Conservation (phyloP, 2,329 filamentous ascomycete species). For the Aspergillus sp. region DNA sequence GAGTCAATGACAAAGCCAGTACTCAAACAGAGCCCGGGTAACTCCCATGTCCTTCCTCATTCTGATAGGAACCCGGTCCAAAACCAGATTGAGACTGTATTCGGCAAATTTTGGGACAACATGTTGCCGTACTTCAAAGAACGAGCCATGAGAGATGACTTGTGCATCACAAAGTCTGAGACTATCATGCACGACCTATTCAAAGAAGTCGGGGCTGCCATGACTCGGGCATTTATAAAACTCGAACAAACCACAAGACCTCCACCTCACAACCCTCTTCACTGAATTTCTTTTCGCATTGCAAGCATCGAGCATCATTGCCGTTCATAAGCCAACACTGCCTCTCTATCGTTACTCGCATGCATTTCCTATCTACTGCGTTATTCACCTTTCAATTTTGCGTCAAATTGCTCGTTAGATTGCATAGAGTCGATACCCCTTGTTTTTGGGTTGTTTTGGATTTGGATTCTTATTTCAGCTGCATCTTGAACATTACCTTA, state of each 20-base stretch:
- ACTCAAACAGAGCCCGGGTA: conserved; percentile 7
- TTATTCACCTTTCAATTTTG: background rate
- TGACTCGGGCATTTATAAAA: conserved; percentile 16
- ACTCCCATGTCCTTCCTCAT: background rate
- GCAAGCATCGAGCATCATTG: background rate
- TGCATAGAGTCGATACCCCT: conserved; percentile 14
- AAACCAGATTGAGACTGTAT: conserved; percentile 13
- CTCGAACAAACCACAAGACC: conserved; percentile 12
- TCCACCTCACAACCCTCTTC: background rate
- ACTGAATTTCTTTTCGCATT: background rate
- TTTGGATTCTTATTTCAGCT: background rate
- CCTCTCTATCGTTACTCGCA: background rate
- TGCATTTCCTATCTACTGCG: background rate
- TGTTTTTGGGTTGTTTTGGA: conserved; percentile 8
- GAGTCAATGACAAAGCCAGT: conserved; percentile 4
- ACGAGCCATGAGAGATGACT: conserved; percentile 7
- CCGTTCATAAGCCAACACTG: background rate
- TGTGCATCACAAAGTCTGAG: conserved; percentile 15
- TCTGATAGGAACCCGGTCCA: conserved; percentile 1
- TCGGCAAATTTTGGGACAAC: conserved; percentile 17
- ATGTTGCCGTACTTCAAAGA: conserved; percentile 15
- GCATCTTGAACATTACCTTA: background rate
- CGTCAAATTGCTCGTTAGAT: conserved; percentile 3
- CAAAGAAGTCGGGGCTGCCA: conserved; percentile 17
- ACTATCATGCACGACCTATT: conserved; percentile 20